phyloP scores from a whole-genome alignment of 768 basidiomycete species.

The Pleurotus ostreatus region DNA sequence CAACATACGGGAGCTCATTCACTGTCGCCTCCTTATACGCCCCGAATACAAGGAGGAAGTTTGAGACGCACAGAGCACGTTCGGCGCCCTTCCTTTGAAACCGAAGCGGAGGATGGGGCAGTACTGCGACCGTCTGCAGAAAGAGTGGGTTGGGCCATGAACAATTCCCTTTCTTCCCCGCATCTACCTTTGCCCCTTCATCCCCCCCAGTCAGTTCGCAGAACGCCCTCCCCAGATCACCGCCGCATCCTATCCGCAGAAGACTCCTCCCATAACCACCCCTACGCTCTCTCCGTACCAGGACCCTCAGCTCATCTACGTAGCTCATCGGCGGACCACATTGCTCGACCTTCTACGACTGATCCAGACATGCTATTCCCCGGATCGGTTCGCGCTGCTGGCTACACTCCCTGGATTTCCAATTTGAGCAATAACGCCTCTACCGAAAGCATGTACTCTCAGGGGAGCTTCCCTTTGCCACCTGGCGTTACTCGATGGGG shows the following conservation, averaged over 20 bases:
- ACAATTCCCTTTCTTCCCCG: constrained; percentile 5
- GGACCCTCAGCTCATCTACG: constrained; percentile 18
- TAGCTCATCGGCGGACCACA: background rate
- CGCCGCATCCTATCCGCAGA: constrained; percentile 13
- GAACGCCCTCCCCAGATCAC: constrained; percentile 10
- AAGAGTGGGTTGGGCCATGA: constrained; percentile 1
- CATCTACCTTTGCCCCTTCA: constrained; percentile 12
- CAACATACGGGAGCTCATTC: background rate
- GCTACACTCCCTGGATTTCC: constrained; percentile 15
- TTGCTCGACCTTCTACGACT: constrained; percentile 13
- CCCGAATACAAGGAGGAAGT: background rate
- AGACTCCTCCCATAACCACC: constrained; percentile 12
- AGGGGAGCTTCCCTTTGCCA: background rate
- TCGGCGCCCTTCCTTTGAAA: background rate
- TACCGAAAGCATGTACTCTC: constrained; percentile 4
- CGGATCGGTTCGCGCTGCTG: constrained; percentile 30
- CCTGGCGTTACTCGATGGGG: background rate
- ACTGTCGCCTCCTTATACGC: background rate
- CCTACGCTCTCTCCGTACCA: constrained; percentile 10
- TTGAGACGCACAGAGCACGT: background rate
- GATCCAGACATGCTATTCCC: constrained; percentile 32
- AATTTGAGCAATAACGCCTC: background rate
- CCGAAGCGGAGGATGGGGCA: too few relatives aligned
- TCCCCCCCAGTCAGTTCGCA: constrained; percentile 2
- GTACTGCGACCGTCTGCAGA: background rate